Evolutionary conservation across 148 eudicot species (phyloP), one percentile per base, ranked within the genome.

Genomic region (Amaranthus hypochondriacus): DNA sequence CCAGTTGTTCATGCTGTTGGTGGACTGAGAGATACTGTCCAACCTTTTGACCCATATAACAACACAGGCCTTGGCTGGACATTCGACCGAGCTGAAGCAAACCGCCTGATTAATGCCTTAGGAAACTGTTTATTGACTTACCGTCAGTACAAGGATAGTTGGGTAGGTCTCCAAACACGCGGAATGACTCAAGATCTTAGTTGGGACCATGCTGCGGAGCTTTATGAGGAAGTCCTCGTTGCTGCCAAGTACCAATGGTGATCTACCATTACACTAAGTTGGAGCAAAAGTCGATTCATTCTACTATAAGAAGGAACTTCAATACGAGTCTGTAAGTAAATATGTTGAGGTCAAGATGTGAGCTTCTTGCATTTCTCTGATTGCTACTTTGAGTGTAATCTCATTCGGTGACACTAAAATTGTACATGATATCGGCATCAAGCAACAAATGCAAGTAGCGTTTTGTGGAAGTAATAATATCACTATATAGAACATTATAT

Each of bases 1-100:
- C 99, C 99, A 0, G 97, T 96, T 2, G 99, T 96, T 76, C 99
- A 96, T 73, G 94, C 94, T 2, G 99, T 96, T 49, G 99, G 99
- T 3, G 97, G 99, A n/a, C 77, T 96, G 54, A 83, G 92, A 56
- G 99, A 96, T 75, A 96, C 99, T 0, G 97, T 96, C 56, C 89
- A 86, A 80, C 91, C 87, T 4, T 96, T 90, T 64, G 86, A 96
- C 74, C 99, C 99, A 1, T 89, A 67, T 60, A 81, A 78, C 7
- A 93, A 96, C 62, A 62, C 92, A 1, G 98, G 98, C 4, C 76
- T 87, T 8, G 98, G 98, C 5, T 93, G 98, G 98, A 93, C 98
- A 13, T 93, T 93, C 61, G 85, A 79, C 39, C 83, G 88, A 61
- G 98, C 98, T 0, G 96, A 92, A 69, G 58, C 87, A 8, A 76